A percentile compares a stretch with the other conserved stretches of the same genome.
Conservation (phyloP, 1,284 basidiomycete species). For the Cryptococcus wingfieldii region DNA sequence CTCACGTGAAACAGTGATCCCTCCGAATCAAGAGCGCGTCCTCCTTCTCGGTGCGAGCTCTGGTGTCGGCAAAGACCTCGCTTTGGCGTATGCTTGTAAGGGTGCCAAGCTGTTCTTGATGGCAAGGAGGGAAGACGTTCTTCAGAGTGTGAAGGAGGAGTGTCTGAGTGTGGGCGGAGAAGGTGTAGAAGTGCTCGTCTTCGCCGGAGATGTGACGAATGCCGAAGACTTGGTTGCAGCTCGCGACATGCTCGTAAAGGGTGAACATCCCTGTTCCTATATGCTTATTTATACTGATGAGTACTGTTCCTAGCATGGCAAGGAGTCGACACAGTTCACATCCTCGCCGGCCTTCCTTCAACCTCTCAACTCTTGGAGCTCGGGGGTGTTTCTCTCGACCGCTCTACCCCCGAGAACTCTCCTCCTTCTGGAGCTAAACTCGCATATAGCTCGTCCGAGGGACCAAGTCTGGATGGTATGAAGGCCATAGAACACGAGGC, state of each 20-base stretch:
- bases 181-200: constrained; percentile 45
- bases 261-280: constrained; percentile 49
- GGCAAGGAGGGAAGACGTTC: constrained; percentile 59
- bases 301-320: constrained; percentile 58
- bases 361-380: constrained; percentile 67
- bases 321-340: constrained; percentile 76
- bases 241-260: constrained; percentile 56
- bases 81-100: constrained; percentile 65
- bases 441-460: background rate
- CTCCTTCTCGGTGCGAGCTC: constrained; percentile 75
- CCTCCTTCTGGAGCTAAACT: constrained; percentile 5
- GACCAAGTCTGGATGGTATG: constrained; percentile 33
- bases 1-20: constrained; percentile 40
- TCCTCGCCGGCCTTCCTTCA: constrained; percentile 81
- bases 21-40: constrained; percentile 60
- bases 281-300: background rate
- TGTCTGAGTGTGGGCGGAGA: constrained; percentile 50
- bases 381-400: constrained; percentile 7
- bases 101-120: constrained; percentile 74
- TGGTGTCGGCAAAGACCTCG: constrained; percentile 74
- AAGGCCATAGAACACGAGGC: constrained; percentile 47
- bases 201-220: constrained; percentile 62
- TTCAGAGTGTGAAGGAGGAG: constrained; percentile 62
- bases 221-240: constrained; percentile 66
- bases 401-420: background rate